These are phyloP conservation scores for Magnaporthales sp. DNA, from an alignment of 2,329 filamentous ascomycete species.

Conservation along the genomic window DNA sequence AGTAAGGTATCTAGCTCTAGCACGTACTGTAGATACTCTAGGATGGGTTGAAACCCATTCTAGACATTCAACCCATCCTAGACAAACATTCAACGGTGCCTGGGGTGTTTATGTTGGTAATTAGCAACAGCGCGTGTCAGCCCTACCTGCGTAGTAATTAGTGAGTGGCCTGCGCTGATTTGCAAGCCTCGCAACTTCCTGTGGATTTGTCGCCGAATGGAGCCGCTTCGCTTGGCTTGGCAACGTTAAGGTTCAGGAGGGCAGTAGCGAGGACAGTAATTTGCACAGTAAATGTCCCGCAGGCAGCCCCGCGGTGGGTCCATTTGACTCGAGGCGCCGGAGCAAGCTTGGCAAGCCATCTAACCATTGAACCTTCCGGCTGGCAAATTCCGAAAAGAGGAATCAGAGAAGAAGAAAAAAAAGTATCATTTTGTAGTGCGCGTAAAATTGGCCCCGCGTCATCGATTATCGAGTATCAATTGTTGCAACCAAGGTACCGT, in stretches of 20 bases:
- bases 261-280: background rate
- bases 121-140: background rate
- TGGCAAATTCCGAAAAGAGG: background rate
- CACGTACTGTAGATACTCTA: no score
- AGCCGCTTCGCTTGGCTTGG: background rate
- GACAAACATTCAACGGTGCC: background rate
- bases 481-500: background rate
- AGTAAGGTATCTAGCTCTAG: no score
- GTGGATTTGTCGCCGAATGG: background rate
- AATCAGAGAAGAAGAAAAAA: background rate
- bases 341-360: background rate
- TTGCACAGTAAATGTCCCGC: background rate
- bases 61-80: background rate
- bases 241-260: background rate
- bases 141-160: background rate
- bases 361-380: background rate
- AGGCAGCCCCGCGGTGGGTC: background rate
- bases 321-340: background rate
- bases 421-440: no score
- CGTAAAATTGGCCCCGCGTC: no score
- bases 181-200: background rate
- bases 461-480: conserved; percentile 1
- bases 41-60: no score
- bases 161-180: background rate
- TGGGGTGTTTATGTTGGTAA: background rate